These are phyloP conservation scores for Emiliania huxleyi DNA, from an alignment of 78 protist genomes.

Conservation along the genomic window DNA sequence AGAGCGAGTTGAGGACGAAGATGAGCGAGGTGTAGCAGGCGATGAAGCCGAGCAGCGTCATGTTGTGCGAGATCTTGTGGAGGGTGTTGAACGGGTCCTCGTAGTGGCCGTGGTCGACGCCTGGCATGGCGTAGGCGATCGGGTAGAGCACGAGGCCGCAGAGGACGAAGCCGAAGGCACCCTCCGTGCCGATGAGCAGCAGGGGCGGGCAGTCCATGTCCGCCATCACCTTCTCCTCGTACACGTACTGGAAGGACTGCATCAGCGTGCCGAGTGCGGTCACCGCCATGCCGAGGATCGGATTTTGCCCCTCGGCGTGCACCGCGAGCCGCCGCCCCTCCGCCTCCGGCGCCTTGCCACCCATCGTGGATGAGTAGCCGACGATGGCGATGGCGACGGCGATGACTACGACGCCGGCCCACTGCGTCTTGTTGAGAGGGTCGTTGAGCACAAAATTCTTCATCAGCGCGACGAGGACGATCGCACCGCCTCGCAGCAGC, in stretches of 20 bases:
- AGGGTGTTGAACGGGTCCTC: background rate
- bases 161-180: background rate
- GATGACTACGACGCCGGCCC: background rate
- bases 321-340: background rate
- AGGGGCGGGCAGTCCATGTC: background rate
- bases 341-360: background rate
- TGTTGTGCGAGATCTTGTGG: too few relatives aligned
- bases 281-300: background rate
- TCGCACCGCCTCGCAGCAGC: background rate
- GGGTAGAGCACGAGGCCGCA: background rate
- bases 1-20: background rate
- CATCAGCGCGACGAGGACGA: conserved; percentile 12
- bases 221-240: conserved; percentile 33
- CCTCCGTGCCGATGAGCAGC: conserved; percentile 26
- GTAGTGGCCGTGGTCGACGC: background rate
- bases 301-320: background rate
- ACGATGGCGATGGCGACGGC: too few relatives aligned
- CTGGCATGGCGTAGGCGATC: background rate
- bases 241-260: conserved; percentile 28
- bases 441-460: background rate
- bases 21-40: background rate
- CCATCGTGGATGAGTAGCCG: too few relatives aligned
- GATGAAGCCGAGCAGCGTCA: too few relatives aligned
- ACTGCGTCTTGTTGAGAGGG: background rate
- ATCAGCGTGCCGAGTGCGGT: background rate